Conservation (phyloP, 1,284 basidiomycete genomes). For the Dichomitus squalens region DNA sequence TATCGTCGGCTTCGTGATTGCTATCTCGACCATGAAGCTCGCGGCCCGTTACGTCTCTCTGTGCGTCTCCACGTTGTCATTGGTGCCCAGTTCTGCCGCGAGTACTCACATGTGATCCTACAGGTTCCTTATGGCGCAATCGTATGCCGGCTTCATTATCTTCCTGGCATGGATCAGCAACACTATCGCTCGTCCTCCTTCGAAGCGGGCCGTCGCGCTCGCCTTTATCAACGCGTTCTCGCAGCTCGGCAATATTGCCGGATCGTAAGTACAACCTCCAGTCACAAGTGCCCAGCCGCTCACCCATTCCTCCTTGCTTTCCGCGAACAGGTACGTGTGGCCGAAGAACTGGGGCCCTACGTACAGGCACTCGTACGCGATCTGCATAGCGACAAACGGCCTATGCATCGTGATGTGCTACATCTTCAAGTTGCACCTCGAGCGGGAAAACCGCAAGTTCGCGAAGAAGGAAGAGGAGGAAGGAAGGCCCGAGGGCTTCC, state of each 20-base stretch:
- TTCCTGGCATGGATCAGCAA: constrained; percentile 76
- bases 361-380: constrained; percentile 46
- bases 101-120: not conserved
- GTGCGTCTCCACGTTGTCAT: constrained; percentile 40
- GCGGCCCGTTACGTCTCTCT: constrained; percentile 72
- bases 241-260: constrained; percentile 74
- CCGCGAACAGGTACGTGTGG: constrained; percentile 41
- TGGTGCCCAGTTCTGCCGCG: not conserved
- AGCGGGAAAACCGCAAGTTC: constrained; percentile 46
- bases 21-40: constrained; percentile 68
- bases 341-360: constrained; percentile 43
- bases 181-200: constrained; percentile 65
- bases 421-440: constrained; percentile 53
- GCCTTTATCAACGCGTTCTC: constrained; percentile 75
- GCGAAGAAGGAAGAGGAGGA: constrained; percentile 46
- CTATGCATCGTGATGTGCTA: constrained; percentile 56
- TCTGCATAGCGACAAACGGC: constrained; percentile 53
- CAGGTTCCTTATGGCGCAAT: constrained; percentile 78
- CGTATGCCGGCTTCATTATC: constrained; percentile 70
- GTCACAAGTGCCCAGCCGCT: too few relatives aligned
- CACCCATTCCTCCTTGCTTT: not conserved
- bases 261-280: constrained; percentile 56
- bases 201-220: constrained; percentile 77
- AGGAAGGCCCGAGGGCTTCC: constrained; percentile 46
- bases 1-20: constrained; percentile 75